Base-by-base conservation (phyloP, 768 basidiomycete species). In the Dictyophora rubrovolvata region DNA sequence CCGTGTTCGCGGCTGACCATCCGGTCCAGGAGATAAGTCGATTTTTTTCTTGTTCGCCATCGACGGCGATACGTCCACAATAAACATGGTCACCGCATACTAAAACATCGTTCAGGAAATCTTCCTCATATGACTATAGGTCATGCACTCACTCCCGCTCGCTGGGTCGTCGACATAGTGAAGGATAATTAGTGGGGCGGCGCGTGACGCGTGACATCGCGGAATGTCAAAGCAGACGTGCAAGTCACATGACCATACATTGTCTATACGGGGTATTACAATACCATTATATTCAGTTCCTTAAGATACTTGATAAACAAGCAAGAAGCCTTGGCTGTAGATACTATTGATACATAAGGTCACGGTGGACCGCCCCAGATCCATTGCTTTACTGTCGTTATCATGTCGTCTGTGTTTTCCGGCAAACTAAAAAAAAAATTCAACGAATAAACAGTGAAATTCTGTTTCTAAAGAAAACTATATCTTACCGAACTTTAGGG, bases 71-170 rank as follows among this genome's bases (percentile, higher is more conserved):
- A 86, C 75, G 76, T 97, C 94, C 65, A 98, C 73, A 65, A 95
- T 79, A 68, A 93, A 96, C 81, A 92, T 85, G 20, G 87, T 88
- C 1, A 88, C 89, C 0, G 88, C 89, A 68, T 84, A 91, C 90
- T 92, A 66, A 0, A 34, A 28, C 9, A 22, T 17, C 11, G 34
- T 23, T 36, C 16, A 46, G 69, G 0, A 68, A 68, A 55, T 28
- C 1, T 42, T 53, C 55, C n/a, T 67, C 53, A 52, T 21, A 53
- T 4, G 20, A 4, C 36, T 33, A 20, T 8, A 37, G 52, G 21
- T 42, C n/a, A 10, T 50, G 20, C 28, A 72, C 83, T 55, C 72
- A 89, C 89, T 46, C 89, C 89, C 61, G 87, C 87, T 67, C 89
- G 74, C 77, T 89, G 85, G 69, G 84, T 79, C 67, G 83, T 80